Conservation (phyloP, 2,329 filamentous ascomycete genomes). For the Aspergillus sp. region DNA sequence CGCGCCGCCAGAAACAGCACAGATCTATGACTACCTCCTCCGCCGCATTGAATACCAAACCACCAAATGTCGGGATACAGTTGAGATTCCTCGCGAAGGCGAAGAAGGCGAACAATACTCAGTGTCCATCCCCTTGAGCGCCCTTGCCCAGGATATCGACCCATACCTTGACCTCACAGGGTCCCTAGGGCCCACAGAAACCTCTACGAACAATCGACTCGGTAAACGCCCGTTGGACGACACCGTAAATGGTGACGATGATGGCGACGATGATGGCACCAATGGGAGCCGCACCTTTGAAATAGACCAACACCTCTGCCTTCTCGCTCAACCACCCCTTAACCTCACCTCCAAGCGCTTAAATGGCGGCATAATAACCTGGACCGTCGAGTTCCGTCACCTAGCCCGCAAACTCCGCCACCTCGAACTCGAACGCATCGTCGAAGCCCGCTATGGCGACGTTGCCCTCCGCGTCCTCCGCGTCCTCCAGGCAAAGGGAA, state of each 20-base stretch:
- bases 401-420: conserved; percentile 71
- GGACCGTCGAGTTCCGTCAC: conserved; percentile 79
- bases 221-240: conserved; percentile 35
- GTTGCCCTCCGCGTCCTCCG: conserved; percentile 79
- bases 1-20: conserved; percentile 71
- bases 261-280: conserved; percentile 40
- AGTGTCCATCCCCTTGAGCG: conserved; percentile 33
- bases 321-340: conserved; percentile 46
- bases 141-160: conserved; percentile 38
- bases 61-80: conserved; percentile 59
- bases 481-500: conserved; percentile 82
- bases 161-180: conserved; percentile 37
- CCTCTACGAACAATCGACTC: conserved; percentile 23
- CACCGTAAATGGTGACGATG: conserved; percentile 46
- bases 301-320: conserved; percentile 47
- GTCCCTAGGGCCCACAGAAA: conserved; percentile 34
- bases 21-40: conserved; percentile 75
- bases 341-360: conserved; percentile 37
- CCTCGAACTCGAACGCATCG: conserved; percentile 76
- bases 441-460: conserved; percentile 73
- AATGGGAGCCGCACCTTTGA: conserved; percentile 32
- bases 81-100: conserved; percentile 40
- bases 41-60: conserved; percentile 68
- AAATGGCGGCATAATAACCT: conserved; percentile 63
- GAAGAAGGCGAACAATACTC: conserved; percentile 43